Conservation (phyloP, 2,329 filamentous ascomycete genomes). For the Apiospora aurea region DNA sequence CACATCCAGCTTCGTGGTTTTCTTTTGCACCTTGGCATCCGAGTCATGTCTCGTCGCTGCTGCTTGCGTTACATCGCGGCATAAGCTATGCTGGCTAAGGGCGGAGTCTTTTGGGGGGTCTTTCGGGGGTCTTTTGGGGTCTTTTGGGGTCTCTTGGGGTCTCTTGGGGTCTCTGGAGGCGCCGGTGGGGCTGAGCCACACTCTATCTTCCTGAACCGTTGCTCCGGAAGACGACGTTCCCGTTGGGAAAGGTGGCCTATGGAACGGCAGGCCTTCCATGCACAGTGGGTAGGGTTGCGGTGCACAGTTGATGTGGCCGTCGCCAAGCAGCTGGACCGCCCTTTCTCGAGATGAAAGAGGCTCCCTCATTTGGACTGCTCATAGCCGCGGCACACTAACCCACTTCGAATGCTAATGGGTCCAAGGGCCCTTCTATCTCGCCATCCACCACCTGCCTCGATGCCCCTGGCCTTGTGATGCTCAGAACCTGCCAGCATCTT, state of each 20-base stretch:
- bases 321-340: neutral
- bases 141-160: no score
- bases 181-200: slow-evolving; percentile 1
- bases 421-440: neutral
- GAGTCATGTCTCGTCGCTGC: slow-evolving; percentile 4
- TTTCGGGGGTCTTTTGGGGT: neutral
- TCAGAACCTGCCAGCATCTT: neutral
- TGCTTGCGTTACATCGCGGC: neutral
- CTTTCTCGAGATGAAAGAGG: neutral
- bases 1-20: neutral
- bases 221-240: slow-evolving; percentile 12
- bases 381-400: neutral
- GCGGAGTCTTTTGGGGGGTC: neutral
- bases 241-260: neutral
- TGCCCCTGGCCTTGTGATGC: neutral
- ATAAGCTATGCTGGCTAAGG: neutral
- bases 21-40: slow-evolving; percentile 4
- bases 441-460: neutral
- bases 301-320: neutral
- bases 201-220: neutral
- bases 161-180: neutral
- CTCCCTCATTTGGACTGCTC: neutral
- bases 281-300: neutral
- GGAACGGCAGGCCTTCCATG: neutral
- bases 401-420: neutral